Evolutionary conservation across 345 rosid genomes (phyloP).

Genomic region (Aquilaria sinensis): DNA sequence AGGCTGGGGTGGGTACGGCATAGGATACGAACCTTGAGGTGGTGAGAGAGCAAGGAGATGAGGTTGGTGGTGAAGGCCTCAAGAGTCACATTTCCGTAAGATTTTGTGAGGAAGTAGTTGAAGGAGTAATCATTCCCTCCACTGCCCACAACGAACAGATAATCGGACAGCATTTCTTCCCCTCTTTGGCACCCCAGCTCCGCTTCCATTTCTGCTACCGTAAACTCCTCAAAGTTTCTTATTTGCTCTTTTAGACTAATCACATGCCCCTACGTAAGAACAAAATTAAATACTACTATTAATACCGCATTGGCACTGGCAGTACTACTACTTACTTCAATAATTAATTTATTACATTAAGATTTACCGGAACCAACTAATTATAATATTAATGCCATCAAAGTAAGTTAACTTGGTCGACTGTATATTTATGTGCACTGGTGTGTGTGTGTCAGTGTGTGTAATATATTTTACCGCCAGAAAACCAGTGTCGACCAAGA

Average conservation of each 20-base stretch:
- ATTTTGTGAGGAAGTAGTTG: constrained; percentile 37
- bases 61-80: constrained; percentile 41
- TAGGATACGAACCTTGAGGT: constrained; percentile 32
- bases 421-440: too few relatives aligned
- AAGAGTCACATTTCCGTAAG: constrained; percentile 19
- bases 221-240: constrained; percentile 34
- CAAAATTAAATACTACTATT: neutral
- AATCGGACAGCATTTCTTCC: constrained; percentile 15
- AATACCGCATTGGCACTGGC: neutral
- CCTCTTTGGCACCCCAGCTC: constrained; percentile 14
- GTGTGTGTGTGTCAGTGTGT: too few relatives aligned
- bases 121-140: constrained; percentile 68
- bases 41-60: constrained; percentile 26
- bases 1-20: too few relatives aligned
- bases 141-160: constrained; percentile 42
- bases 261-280: constrained; percentile 36
- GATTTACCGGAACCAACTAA: neutral
- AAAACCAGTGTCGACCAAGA: constrained; percentile 48
- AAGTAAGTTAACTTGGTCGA: neutral
- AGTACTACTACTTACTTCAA: neutral
- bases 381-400: neutral
- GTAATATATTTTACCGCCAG: constrained; percentile 20
- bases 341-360: neutral
- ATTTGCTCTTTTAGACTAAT: constrained; percentile 44
- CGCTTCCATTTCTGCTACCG: constrained; percentile 29